A percentile compares a stretch with the other conserved stretches of the same genome.
These are phyloP conservation scores for Starmerella gropengiesseri DNA, from an alignment of 805 yeast genomes.

Conservation along the genomic window DNA sequence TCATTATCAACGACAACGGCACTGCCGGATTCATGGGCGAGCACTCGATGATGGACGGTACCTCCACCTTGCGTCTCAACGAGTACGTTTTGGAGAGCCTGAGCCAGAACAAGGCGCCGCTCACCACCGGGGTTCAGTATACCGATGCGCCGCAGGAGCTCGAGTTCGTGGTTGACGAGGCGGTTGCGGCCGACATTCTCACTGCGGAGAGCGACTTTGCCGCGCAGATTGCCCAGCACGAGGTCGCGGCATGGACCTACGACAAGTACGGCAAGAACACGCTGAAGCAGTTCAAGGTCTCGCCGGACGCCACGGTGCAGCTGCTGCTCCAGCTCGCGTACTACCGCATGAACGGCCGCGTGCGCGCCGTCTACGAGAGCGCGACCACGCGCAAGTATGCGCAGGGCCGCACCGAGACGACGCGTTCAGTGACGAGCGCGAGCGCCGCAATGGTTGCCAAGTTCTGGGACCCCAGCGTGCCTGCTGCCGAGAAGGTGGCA, in stretches of 20 bases:
- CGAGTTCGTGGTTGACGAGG: conserved; percentile 46
- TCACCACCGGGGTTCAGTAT: conserved; percentile 23
- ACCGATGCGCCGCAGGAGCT: conserved; percentile 31
- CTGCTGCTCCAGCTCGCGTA: conserved; percentile 85
- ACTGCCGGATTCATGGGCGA: conserved; percentile 90
- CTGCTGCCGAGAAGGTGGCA: conserved; percentile 46
- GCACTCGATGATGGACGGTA: conserved; percentile 97
- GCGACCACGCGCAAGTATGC: conserved; percentile 86
- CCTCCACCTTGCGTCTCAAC: conserved; percentile 83
- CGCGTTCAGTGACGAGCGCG: conserved; percentile 70
- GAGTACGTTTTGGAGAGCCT: conserved; percentile 57
- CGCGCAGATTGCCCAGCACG: conserved; percentile 51
- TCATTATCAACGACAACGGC: conserved; percentile 71
- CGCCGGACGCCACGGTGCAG: conserved; percentile 91
- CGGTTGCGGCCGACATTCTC: conserved; percentile 40
- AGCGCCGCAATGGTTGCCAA: conserved; percentile 59
- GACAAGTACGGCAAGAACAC: conserved; percentile 75
- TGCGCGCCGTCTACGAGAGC: conserved; percentile 88
- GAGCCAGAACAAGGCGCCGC: conserved; percentile 36
- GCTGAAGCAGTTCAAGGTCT: conserved; percentile 71
- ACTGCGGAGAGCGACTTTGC: conserved; percentile 49
- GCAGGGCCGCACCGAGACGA: conserved; percentile 90
- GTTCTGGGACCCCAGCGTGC: conserved; percentile 49
- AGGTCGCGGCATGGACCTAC: conserved; percentile 68
- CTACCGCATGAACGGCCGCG: conserved; percentile 66